Conservation (phyloP, 208 protist genomes). For the Vickermania spadyakhi region DNA sequence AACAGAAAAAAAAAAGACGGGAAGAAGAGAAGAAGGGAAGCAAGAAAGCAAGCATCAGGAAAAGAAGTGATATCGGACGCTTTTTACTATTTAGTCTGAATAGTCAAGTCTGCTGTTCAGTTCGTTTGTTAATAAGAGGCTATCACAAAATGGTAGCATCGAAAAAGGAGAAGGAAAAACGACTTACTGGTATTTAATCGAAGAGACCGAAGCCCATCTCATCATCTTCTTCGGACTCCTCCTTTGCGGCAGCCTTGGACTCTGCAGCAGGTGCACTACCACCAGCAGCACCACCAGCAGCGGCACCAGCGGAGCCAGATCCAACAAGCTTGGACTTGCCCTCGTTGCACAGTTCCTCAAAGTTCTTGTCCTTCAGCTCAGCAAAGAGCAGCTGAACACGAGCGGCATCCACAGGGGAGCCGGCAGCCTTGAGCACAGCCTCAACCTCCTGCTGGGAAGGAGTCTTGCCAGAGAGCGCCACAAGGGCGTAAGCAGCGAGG, state of each 20-base stretch:
- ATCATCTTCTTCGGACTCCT: conserved; percentile 73
- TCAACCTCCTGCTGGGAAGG: conserved; percentile 77
- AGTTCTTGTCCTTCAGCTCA: conserved; percentile 87
- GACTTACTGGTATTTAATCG: conserved; percentile 38
- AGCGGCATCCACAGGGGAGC: conserved; percentile 57
- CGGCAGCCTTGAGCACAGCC: conserved; percentile 86
- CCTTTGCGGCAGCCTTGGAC: conserved; percentile 34
- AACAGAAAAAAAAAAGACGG: background rate
- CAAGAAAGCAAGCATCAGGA: background rate
- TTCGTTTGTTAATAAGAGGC: background rate
- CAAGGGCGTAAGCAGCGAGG: conserved; percentile 86
- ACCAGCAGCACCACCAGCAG: conserved; percentile 25
- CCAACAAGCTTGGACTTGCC: conserved; percentile 86
- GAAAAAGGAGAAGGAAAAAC: background rate
- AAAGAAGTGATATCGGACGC: too few relatives aligned
- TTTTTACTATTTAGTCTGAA: too few relatives aligned
- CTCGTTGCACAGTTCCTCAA: conserved; percentile 77
- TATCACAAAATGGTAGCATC: background rate
- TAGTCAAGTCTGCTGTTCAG: too few relatives aligned
- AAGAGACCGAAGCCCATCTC: conserved; percentile 90
- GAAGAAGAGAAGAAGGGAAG: background rate
- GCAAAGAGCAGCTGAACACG: conserved; percentile 64
- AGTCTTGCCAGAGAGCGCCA: conserved; percentile 67
- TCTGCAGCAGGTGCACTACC: conserved; percentile 36
- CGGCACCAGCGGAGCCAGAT: conserved; percentile 28